phyloP scores from a whole-genome alignment of 1,139 yeast species.

The Candida sanyaensis region DNA sequence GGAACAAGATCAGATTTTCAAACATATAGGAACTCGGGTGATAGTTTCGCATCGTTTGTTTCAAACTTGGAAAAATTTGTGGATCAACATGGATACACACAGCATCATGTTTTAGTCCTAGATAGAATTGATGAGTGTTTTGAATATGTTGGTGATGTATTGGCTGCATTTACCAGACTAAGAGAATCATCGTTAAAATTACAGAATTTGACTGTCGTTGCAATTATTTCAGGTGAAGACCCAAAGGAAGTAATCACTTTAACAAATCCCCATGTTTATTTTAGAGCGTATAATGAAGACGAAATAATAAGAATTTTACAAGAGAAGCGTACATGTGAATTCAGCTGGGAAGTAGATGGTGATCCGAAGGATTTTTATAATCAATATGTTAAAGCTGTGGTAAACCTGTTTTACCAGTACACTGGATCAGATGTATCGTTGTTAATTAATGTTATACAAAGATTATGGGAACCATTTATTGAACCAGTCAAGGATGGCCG shows the following conservation, averaged over 20 bases:
- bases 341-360: slow-evolving; percentile 26
- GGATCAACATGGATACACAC: slow-evolving; percentile 25
- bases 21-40: slow-evolving; percentile 30
- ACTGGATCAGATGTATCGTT: slow-evolving; percentile 54
- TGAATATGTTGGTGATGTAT: slow-evolving; percentile 48
- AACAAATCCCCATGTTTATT: slow-evolving; percentile 52
- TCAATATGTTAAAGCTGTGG: slow-evolving; percentile 49
- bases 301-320: slow-evolving; percentile 43
- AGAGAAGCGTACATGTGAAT: slow-evolving; percentile 25
- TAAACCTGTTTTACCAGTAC: slow-evolving; percentile 53
- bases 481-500: slow-evolving; percentile 39
- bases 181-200: slow-evolving; percentile 39
- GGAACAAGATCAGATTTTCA: slow-evolving; percentile 15
- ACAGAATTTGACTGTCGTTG: slow-evolving; percentile 31
- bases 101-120: slow-evolving; percentile 55
- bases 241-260: slow-evolving; percentile 50
- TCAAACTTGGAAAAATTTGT: slow-evolving; percentile 42
- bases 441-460: slow-evolving; percentile 41
- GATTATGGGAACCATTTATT: slow-evolving; percentile 55
- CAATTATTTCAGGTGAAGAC: slow-evolving; percentile 40
- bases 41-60: slow-evolving; percentile 49
- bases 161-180: slow-evolving; percentile 48
- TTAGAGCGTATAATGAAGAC: slow-evolving; percentile 45
- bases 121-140: slow-evolving; percentile 59
- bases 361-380: slow-evolving; percentile 42